phyloP scores from a whole-genome alignment of 2,329 filamentous ascomycete species.

The Trichothecium sympodiale region DNA sequence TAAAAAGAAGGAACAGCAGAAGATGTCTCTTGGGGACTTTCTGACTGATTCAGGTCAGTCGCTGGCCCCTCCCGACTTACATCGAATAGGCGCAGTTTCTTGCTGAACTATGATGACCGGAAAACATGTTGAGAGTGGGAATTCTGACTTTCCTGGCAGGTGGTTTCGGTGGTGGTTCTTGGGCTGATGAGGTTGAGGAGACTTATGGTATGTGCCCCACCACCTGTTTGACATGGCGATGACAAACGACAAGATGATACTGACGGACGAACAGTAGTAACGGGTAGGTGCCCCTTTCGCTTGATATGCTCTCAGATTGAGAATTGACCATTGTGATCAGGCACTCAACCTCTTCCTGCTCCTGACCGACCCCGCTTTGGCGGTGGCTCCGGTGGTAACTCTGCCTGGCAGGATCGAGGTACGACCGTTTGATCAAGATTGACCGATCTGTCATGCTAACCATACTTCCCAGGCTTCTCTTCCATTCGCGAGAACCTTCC shows the following conservation, averaged over 20 bases:
- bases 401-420: constrained; percentile 34
- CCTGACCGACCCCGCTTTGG: constrained; percentile 31
- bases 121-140: background rate
- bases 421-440: constrained; percentile 5
- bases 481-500: constrained; percentile 63
- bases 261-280: constrained; percentile 13
- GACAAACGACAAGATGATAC: background rate
- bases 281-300: constrained; percentile 19
- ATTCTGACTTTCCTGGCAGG: constrained; percentile 16
- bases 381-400: constrained; percentile 15
- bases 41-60: constrained; percentile 77
- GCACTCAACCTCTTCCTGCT: constrained; percentile 46
- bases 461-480: constrained; percentile 38
- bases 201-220: constrained; percentile 52
- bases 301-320: no score
- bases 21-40: constrained; percentile 96
- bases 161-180: constrained; percentile 63
- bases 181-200: constrained; percentile 98
- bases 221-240: constrained; percentile 1
- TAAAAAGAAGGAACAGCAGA: constrained; percentile 87
- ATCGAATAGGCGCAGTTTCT: background rate
- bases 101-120: background rate
- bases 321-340: constrained; percentile 16
- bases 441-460: constrained; percentile 2
- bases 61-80: background rate